These are phyloP conservation scores for Penicillium chermesinum DNA, from an alignment of 495 filamentous ascomycete genomes.

Conservation along the genomic window DNA sequence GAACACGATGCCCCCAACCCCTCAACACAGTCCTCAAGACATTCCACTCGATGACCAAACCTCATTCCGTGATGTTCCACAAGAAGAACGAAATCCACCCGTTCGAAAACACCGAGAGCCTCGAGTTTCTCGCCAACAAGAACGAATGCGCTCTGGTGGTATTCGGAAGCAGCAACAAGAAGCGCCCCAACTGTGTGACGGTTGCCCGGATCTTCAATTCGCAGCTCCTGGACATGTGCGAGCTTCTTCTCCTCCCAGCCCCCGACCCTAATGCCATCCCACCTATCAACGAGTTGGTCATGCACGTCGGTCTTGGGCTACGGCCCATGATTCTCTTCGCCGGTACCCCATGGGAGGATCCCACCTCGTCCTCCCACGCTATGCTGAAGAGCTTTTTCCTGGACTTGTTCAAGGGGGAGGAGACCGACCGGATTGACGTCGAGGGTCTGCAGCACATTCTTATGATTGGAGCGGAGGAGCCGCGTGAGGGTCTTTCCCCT, in stretches of 20 bases:
- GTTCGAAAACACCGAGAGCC: conserved; percentile 79
- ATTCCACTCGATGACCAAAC: conserved; percentile 73
- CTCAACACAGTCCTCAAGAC: conserved; percentile 76
- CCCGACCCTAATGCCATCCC: conserved; percentile 54
- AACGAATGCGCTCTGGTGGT: conserved; percentile 82
- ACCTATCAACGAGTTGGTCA: conserved; percentile 79
- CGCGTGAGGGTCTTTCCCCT: conserved; percentile 56
- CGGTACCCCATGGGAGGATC: conserved; percentile 77
- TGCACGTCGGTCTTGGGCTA: conserved; percentile 62
- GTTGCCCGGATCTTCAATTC: conserved; percentile 75
- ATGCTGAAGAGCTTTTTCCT: conserved; percentile 81
- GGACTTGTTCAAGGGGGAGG: conserved; percentile 83
- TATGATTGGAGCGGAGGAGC: conserved; percentile 72
- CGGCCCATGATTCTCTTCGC: conserved; percentile 86
- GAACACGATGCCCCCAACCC: conserved; percentile 71
- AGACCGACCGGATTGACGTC: conserved; percentile 75
- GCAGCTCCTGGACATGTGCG: conserved; percentile 89
- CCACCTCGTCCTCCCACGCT: conserved; percentile 65
- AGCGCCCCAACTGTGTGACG: conserved; percentile 84
- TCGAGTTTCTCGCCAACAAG: conserved; percentile 92
- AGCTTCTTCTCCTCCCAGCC: conserved; percentile 72
- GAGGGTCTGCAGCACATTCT: conserved; percentile 90
- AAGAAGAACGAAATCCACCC: conserved; percentile 94
- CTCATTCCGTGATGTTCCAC: conserved; percentile 76
- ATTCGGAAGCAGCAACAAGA: conserved; percentile 82